Base-by-base conservation (phyloP, 2,329 filamentous ascomycete genomes). In the Rhynchosporium secalis region DNA sequence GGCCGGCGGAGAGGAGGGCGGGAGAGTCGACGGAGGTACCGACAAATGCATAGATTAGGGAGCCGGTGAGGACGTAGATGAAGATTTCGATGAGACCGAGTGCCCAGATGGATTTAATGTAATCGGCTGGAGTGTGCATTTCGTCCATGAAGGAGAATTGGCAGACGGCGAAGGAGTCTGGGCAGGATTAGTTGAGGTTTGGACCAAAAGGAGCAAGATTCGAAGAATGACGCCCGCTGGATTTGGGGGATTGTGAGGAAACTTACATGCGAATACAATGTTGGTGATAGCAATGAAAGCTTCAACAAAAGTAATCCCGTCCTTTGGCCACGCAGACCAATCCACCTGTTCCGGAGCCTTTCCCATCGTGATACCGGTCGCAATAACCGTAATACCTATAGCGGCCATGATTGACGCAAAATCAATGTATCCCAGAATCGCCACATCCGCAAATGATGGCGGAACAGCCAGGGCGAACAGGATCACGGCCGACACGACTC, bases 11-110 rank as follows among this genome's bases (percentile, higher is more conserved):
- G 9, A 83, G 80, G 3, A 89, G 77, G 0, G 86, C 86, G 0
- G 86, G 86, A 3, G 81, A 84, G 12, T 76, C 73, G 4, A 89
- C 84, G 3, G 77, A 72, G 5, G 75, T 73, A 9, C 86, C 86
- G 3, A 80, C 82, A 67, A 81, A 88, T 56, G 79, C 78, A 75
- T 88, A 89, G 65, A 88, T 83, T 3, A 88, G 76, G 1, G 81
- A 76, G 1, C 83, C 83, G 2, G 83, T 81, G 31, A 85, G 64
- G 54, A 84, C 78, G 73, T 89, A 88, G 61, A 87, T 78, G 36
- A 75, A 72, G 20, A 82, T 81, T 57, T 85, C 81, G 51, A 79
- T 74, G 13, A 75, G 72, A 66, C 85, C 82, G 1, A 86, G 78
- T 26, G 83, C 71, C 52, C 76, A 77, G 28, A 88, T 66, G 1